Base-by-base conservation (phyloP, 768 basidiomycete species). In the Clavaria fumosa region DNA sequence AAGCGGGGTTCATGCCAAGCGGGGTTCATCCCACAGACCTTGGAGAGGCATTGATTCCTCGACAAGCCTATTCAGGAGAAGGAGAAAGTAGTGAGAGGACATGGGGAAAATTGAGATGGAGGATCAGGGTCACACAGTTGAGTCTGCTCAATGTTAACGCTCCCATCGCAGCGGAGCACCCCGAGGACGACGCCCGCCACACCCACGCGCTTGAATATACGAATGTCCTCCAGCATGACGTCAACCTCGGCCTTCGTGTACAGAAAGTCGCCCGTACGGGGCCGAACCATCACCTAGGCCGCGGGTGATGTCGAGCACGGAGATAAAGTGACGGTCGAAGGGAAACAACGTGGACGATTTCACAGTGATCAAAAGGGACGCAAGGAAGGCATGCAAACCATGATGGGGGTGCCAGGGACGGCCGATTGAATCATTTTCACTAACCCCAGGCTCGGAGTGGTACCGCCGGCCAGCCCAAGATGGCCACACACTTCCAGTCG, bases 271-370 rank as follows among this genome's bases (percentile, higher is more conserved):
- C 86, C 86, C 3, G 66, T 60, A 20, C 85, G 68, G 7, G 85
- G 83, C 23, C 85, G 70, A 40, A 89, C 63, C 81, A 90, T 85
- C 17, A 64, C 69, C 85, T 85, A 45, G n/a, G n/a, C n/a, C n/a
- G n/a, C n/a, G n/a, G n/a, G n/a, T n/a, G n/a, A n/a, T n/a, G n/a
- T n/a, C n/a, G n/a, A n/a, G n/a, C n/a, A n/a, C n/a, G n/a, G n/a
- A n/a, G n/a, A n/a, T n/a, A n/a, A n/a, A n/a, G n/a, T n/a, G n/a
- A n/a, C n/a, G n/a, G n/a, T n/a, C n/a, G n/a, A n/a, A n/a, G n/a
- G n/a, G n/a, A n/a, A n/a, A n/a, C n/a, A 7, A 33, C 35, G 26
- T 28, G 26, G 14, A 28, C 31, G 17, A 39, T 34, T 41, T 20
- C 31, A 9, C 9, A 32, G n/a, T 33, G 28, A 17, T 31, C 32